Conservation (phyloP, 805 yeast species). For the Candida piceae region DNA sequence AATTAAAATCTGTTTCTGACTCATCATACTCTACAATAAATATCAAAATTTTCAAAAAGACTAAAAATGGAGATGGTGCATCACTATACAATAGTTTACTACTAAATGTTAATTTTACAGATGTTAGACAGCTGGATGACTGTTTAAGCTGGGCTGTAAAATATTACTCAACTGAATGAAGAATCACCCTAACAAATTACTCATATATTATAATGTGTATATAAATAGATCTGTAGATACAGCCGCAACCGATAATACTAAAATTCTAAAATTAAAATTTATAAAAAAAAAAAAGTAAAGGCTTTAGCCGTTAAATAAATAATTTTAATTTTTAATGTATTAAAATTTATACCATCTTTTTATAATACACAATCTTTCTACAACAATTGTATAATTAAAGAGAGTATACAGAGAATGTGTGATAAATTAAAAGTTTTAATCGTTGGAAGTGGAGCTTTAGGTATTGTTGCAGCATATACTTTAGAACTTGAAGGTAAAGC, state of each 20-base stretch:
- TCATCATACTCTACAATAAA: constrained; percentile 16
- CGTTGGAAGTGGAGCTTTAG: constrained; percentile 83
- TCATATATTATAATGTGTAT: too few species aligned
- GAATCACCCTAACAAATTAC: too few species aligned
- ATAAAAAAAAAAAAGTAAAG: too few species aligned
- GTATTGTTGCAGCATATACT: constrained; percentile 68
- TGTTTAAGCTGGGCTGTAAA: constrained; percentile 30
- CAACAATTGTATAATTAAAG: too few species aligned
- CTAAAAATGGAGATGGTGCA: constrained; percentile 18
- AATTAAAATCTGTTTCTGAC: constrained; percentile 8
- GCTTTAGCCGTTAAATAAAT: too few species aligned
- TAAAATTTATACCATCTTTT: too few species aligned
- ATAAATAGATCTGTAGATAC: too few species aligned
- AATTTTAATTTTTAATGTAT: too few species aligned
- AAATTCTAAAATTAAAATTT: too few species aligned
- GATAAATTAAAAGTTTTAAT: constrained; percentile 42
- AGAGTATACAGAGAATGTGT: too few species aligned
- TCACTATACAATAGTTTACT: constrained; percentile 25
- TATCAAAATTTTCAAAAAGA: constrained; percentile 5
- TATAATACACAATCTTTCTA: too few species aligned
- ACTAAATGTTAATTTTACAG: constrained; percentile 44
- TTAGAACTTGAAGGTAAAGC: constrained; percentile 41
- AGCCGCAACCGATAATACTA: too few species aligned
- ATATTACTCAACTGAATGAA: not conserved
- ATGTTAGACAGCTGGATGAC: constrained; percentile 47